These are phyloP conservation scores for Termitomyces sp. DNA, from an alignment of 768 basidiomycete genomes.

Conservation along the genomic window DNA sequence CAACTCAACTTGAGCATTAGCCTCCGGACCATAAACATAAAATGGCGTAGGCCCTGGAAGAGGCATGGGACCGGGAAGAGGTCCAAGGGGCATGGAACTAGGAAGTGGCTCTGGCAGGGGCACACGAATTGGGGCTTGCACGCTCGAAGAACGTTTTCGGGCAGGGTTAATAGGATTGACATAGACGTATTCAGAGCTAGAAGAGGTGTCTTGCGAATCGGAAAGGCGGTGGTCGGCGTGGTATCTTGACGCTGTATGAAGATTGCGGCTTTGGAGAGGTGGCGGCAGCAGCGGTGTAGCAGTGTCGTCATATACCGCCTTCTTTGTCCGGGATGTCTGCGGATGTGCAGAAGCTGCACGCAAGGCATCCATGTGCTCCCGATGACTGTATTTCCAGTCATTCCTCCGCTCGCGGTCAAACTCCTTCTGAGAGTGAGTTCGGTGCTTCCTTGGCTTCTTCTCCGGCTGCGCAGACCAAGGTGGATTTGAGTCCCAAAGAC, in stretches of 20 bases:
- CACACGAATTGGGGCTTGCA: constrained; percentile 1
- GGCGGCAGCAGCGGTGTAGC: background rate
- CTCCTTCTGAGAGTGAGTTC: constrained; percentile 4
- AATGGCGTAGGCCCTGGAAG: background rate
- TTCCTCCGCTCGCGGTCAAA: constrained; percentile 7
- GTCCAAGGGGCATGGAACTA: background rate
- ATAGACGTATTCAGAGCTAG: background rate
- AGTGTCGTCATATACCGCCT: constrained; percentile 8
- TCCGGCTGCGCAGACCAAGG: background rate
- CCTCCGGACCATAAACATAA: background rate
- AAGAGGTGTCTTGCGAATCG: constrained; percentile 3
- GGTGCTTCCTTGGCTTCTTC: background rate
- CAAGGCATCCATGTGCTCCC: constrained; percentile 3
- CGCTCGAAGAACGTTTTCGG: constrained; percentile 1
- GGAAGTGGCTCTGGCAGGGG: background rate
- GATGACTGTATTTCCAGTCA: constrained; percentile 6
- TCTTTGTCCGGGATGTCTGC: background rate
- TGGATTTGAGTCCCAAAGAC: background rate
- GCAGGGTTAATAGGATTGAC: background rate
- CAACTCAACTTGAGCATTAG: background rate
- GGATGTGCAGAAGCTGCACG: background rate
- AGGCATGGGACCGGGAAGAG: constrained; percentile 3
- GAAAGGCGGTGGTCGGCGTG: background rate
- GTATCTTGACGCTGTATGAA: background rate
- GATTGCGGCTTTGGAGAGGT: background rate